Evolutionary conservation across 495 filamentous ascomycete species (phyloP).

Genomic region (Astrothelium macrocarpum): DNA sequence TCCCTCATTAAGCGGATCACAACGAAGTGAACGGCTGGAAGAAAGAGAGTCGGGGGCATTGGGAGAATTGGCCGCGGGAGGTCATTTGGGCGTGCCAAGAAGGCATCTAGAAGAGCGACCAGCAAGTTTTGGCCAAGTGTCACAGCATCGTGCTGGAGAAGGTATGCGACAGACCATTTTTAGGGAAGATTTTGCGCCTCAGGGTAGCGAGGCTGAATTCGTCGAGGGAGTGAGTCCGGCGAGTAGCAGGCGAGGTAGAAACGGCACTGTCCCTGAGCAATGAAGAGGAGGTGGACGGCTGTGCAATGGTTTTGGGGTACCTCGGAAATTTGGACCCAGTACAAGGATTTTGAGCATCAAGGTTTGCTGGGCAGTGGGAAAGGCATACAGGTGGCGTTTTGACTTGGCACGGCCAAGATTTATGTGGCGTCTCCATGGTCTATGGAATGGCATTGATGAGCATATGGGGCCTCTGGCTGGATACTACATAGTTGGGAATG

Average conservation of each 20-base stretch:
- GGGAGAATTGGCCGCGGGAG: slow-evolving; percentile 3
- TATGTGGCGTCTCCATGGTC: neutral
- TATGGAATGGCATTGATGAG: neutral
- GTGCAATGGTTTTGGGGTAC: no score
- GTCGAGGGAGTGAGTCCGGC: slow-evolving; percentile 14
- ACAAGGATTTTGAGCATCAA: neutral
- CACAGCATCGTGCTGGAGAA: slow-evolving; percentile 53
- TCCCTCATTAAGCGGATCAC: slow-evolving; percentile 18
- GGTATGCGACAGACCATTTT: slow-evolving; percentile 37
- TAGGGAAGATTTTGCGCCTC: slow-evolving; percentile 12
- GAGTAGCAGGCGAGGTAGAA: neutral
- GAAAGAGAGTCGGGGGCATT: slow-evolving; percentile 26
- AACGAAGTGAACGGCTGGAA: slow-evolving; percentile 14
- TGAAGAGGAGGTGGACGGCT: neutral
- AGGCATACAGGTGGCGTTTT: neutral
- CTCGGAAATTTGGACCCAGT: neutral
- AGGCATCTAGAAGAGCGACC: slow-evolving; percentile 41
- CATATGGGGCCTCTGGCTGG: neutral
- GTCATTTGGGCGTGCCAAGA: slow-evolving; percentile 27
- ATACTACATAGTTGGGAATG: neutral
- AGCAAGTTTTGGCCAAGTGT: slow-evolving; percentile 63
- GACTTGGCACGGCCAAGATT: neutral
- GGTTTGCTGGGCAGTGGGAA: neutral
- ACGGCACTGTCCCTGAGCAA: neutral
- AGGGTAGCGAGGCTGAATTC: slow-evolving; percentile 25